phyloP scores from a whole-genome alignment of 2,329 filamentous ascomycete species.

The Ophiostoma sp. region DNA sequence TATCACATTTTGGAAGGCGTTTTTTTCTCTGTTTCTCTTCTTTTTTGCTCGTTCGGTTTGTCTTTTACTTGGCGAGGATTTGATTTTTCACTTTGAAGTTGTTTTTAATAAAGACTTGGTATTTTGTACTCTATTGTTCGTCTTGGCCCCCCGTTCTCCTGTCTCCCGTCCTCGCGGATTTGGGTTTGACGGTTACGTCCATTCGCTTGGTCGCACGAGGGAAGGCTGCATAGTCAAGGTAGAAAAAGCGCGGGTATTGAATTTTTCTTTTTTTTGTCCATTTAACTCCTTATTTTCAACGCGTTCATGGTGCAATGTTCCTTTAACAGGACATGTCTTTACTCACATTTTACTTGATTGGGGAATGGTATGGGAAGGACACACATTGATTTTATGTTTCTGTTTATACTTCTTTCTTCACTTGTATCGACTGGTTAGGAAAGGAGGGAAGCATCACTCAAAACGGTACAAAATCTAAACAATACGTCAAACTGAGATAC shows the following conservation, averaged over 20 bases:
- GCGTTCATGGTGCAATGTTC: neutral
- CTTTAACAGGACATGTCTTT: neutral
- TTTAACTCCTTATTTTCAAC: neutral
- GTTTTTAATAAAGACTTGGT: neutral
- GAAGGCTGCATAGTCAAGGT: neutral
- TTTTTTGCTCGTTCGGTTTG: neutral
- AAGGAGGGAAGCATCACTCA: neutral
- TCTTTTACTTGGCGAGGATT: neutral
- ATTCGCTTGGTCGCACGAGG: slow-evolving; percentile 4
- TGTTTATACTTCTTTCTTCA: neutral
- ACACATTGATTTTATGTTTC: neutral
- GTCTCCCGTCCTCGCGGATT: neutral
- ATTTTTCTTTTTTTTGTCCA: neutral
- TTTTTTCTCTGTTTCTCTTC: neutral
- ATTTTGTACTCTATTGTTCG: slow-evolving; percentile 6
- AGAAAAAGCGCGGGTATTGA: slow-evolving; percentile 11
- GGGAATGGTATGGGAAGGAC: neutral
- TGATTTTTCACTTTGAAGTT: neutral
- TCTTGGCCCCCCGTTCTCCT: neutral
- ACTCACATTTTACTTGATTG: neutral
- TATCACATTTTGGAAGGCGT: slow-evolving; percentile 14
- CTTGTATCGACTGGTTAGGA: neutral
- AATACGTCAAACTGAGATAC: neutral
- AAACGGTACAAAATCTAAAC: slow-evolving; percentile 1
- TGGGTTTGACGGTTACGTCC: slow-evolving; percentile 2